A percentile compares a stretch with the other conserved stretches of the same genome.
phyloP scores from a whole-genome alignment of 371 early-diverging fungal genomes.

The Syncephalastrum racemosum region DNA sequence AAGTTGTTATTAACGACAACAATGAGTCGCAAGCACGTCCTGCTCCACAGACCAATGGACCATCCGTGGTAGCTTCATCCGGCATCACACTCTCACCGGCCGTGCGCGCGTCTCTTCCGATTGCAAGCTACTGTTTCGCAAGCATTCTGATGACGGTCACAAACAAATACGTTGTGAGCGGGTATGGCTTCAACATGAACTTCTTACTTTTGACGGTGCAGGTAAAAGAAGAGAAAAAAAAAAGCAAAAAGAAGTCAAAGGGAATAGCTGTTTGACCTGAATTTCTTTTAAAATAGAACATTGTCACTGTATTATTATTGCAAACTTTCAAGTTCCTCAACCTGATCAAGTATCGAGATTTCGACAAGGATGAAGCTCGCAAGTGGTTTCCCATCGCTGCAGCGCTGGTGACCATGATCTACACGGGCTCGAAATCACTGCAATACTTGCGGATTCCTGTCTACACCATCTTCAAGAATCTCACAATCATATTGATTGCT shows the following conservation, averaged over 20 bases:
- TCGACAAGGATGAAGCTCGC: constrained; percentile 66
- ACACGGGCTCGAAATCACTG: constrained; percentile 93
- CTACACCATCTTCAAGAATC: constrained; percentile 99
- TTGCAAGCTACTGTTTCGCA: constrained; percentile 86
- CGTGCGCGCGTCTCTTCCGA: constrained; percentile 60
- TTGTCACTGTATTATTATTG: constrained; percentile 40
- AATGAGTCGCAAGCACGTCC: neutral
- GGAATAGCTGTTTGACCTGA: neutral
- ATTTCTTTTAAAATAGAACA: constrained; percentile 25
- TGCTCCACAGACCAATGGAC: constrained; percentile 4
- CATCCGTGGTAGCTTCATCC: constrained; percentile 36
- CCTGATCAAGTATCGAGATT: constrained; percentile 68
- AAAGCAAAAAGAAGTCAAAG: neutral
- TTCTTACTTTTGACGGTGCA: constrained; percentile 90
- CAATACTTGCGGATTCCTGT: constrained; percentile 93
- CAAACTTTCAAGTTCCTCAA: constrained; percentile 60
- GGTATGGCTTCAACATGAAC: constrained; percentile 85
- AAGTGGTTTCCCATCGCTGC: constrained; percentile 90
- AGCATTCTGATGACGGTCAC: constrained; percentile 96
- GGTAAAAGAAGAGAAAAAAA: constrained; percentile 38
- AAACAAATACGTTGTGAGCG: constrained; percentile 93
- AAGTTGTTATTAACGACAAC: constrained; percentile 19
- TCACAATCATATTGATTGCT: constrained; percentile 97
- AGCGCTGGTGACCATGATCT: constrained; percentile 94
- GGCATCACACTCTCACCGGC: constrained; percentile 40